phyloP scores from a whole-genome alignment of 257 asterid genomes.

The Salvia splendens region DNA sequence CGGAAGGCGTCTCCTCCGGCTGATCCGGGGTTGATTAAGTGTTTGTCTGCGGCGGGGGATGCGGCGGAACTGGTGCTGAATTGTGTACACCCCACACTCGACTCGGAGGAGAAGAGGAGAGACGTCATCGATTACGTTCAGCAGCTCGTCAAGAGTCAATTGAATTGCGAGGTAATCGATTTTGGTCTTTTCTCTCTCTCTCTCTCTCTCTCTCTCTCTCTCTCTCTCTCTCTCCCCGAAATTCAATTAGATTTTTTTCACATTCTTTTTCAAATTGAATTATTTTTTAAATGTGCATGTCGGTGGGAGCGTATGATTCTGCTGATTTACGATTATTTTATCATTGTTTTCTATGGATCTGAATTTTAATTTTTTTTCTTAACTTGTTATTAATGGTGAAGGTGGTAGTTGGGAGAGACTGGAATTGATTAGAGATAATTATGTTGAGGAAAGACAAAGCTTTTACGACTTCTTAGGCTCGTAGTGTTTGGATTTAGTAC shows the following conservation, averaged over 20 bases:
- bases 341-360: constrained; percentile 21
- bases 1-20: constrained; percentile 37
- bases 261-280: background rate
- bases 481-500: constrained; percentile 17
- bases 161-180: constrained; percentile 54
- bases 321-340: constrained; percentile 1
- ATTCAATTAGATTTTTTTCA: constrained; percentile 5
- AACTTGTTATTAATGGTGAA: background rate
- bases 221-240: background rate
- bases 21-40: constrained; percentile 46
- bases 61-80: constrained; percentile 55
- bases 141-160: constrained; percentile 44
- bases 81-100: constrained; percentile 57
- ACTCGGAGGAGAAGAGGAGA: constrained; percentile 57
- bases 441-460: constrained; percentile 5
- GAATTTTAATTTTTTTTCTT: background rate
- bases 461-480: constrained; percentile 26
- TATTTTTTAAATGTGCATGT: constrained; percentile 13
- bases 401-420: too few relatives aligned
- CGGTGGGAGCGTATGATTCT: constrained; percentile 13
- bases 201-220: too few relatives aligned
- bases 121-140: constrained; percentile 58
- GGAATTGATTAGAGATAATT: constrained; percentile 15
- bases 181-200: constrained; percentile 6
- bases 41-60: constrained; percentile 48